Percentiles rank a stretch among this genome's conserved stretches.
These are phyloP conservation scores for Colletotrichum sp. DNA, from an alignment of 2,329 filamentous ascomycete genomes.

Conservation along the genomic window DNA sequence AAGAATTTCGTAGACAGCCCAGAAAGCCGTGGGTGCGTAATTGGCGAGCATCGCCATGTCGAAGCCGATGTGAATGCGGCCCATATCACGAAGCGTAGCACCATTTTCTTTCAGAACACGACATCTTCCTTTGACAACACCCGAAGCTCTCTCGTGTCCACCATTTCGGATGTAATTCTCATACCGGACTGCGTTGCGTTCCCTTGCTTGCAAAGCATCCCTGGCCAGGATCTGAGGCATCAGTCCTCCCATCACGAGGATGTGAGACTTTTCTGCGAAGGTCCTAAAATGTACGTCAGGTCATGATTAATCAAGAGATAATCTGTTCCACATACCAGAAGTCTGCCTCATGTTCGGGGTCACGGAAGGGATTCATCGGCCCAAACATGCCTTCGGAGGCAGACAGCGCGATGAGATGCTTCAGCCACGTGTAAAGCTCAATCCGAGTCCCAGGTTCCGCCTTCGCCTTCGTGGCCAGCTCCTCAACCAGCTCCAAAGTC, in stretches of 20 bases:
- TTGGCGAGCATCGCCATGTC: constrained; percentile 44
- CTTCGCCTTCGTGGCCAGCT: background rate
- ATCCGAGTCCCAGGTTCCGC: background rate
- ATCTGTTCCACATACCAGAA: background rate
- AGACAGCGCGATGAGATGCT: background rate
- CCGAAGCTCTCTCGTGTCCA: background rate
- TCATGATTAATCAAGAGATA: background rate
- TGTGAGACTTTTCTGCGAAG: background rate
- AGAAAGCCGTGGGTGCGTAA: constrained; percentile 47
- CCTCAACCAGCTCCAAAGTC: background rate
- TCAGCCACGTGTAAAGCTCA: constrained; percentile 2
- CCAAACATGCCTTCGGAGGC: constrained; percentile 5
- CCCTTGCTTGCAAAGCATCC: background rate
- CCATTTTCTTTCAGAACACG: background rate
- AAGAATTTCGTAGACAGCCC: constrained; percentile 48
- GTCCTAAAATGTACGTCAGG: background rate
- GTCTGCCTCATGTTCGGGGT: constrained; percentile 2
- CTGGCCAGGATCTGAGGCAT: background rate
- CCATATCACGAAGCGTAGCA: background rate
- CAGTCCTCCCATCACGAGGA: background rate
- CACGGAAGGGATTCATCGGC: constrained; percentile 8
- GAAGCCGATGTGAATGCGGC: background rate
- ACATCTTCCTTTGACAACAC: background rate
- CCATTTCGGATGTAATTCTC: background rate
- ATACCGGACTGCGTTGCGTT: background rate